Base-by-base conservation (phyloP, 331 rosid genomes). In the Pyrus hybrid region DNA sequence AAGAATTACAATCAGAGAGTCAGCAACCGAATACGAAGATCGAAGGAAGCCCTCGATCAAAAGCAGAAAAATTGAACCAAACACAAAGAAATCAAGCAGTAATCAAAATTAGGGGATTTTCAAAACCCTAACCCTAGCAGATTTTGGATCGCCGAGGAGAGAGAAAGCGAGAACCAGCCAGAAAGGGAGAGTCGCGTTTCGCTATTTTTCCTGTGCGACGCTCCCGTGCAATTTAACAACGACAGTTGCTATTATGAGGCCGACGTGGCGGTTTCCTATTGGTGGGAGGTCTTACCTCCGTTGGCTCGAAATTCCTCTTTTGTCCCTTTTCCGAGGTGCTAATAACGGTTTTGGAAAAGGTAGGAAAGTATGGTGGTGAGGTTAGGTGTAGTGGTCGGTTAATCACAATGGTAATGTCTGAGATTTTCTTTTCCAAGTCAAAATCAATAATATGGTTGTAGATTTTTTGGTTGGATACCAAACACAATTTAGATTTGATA, bases 61-160 rank as follows among this genome's bases (percentile, higher is more conserved):
- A n/a, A 32, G 12, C 26, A 54, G 21, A 83, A 45, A 43, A 51
- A 18, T 51, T 17, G 57, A 51, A 51, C 57, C 21, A 17, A 51
- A 51, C 20, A 17, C 57, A 18, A 11, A 21, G 32, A 25, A 77
- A 21, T 63, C 29, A 17, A 20, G 47, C 62, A 43, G 71, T 16
- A 2, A 37, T 28, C 9, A 8, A 32, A 45, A 56, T 18, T 12
- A 60, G 71, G 66, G 53, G 67, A 47, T 70, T 54, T 66, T 14
- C 0, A 78, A 77, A 88, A 86, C 89, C 96, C 93, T 85, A 87
- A 87, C 88, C 47, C 86, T 80, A 26, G 77, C 43, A 23, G 83
- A 85, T 75, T 89, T 82, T 80, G 83, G 89, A 89, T 83, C 85
- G 74, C 8, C 10, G 76, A 83, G 75, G 86, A 83, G 85, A 81